phyloP scores from a whole-genome alignment of 345 rosid species.

The Aquilaria malaccensis region DNA sequence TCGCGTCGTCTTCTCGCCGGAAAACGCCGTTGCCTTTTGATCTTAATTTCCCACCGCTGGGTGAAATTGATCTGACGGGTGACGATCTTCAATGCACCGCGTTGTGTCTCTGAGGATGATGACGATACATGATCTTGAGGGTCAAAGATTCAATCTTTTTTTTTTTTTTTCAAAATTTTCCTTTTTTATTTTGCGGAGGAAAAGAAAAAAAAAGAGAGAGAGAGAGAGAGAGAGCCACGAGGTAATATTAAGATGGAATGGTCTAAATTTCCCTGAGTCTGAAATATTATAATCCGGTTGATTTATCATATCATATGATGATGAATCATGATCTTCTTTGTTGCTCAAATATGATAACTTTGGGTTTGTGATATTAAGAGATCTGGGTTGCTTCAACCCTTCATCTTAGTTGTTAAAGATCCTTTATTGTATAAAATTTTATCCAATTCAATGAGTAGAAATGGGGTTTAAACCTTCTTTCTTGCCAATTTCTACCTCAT shows the following conservation, averaged over 20 bases:
- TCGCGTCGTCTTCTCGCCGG: conserved; percentile 36
- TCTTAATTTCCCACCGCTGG: conserved; percentile 80
- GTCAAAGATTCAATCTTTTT: conserved; percentile 8
- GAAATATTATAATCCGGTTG: conserved; percentile 10
- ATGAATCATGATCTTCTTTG: conserved; percentile 1
- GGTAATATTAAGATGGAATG: conserved; percentile 24
- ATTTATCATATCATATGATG: conserved; percentile 5
- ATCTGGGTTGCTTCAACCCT: conserved; percentile 9
- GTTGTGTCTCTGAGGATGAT: conserved; percentile 59
- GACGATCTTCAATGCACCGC: conserved; percentile 81
- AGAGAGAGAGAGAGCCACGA: neutral
- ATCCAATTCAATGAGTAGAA: neutral
- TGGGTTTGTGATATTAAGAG: conserved; percentile 16
- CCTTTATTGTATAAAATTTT: neutral
- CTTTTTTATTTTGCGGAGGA: conserved; percentile 21
- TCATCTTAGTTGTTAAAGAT: conserved; percentile 1
- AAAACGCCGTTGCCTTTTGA: conserved; percentile 49
- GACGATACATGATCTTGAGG: conserved; percentile 2
- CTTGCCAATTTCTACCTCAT: neutral
- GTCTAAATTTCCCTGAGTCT: conserved; percentile 12
- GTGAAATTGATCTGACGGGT: conserved; percentile 40
- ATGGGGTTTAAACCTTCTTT: neutral
- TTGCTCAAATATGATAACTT: conserved; percentile 12
- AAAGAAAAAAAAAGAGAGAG: neutral
- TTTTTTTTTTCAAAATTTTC: conserved; percentile 6